These are phyloP conservation scores for Alternaria infectoria DNA, from an alignment of 2,329 filamentous ascomycete species.

Conservation along the genomic window DNA sequence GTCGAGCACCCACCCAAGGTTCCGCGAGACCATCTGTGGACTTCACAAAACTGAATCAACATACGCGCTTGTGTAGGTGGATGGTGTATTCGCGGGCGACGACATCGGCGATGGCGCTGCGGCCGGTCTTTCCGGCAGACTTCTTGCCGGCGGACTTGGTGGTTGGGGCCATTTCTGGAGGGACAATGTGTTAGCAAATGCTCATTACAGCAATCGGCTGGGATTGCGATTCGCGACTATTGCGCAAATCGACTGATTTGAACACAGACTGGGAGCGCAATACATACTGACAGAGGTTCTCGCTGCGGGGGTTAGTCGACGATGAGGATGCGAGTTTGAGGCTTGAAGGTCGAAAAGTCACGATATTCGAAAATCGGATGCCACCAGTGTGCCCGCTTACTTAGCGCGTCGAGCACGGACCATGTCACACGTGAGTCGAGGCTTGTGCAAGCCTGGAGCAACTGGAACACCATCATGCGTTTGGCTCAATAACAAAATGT, in stretches of 20 bases:
- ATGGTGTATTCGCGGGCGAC: conserved; percentile 99
- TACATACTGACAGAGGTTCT: conserved; percentile 35
- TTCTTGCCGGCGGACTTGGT: conserved; percentile 60
- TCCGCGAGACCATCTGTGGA: conserved; percentile 64
- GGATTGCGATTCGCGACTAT: neutral
- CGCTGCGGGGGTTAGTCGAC: conserved; percentile 36
- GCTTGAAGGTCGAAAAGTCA: conserved; percentile 25
- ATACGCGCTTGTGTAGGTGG: conserved; percentile 99
- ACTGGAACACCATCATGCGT: neutral
- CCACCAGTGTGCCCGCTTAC: conserved; percentile 23
- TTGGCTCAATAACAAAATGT: neutral
- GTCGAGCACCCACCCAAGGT: conserved; percentile 21
- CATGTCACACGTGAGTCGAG: conserved; percentile 7
- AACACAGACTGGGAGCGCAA: neutral
- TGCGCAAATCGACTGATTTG: neutral
- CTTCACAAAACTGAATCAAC: conserved; percentile 76
- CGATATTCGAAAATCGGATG: conserved; percentile 23
- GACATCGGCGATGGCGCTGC: conserved; percentile 98
- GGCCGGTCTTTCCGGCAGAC: conserved; percentile 69
- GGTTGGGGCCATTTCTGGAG: conserved; percentile 50
- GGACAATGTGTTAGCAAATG: conserved; percentile 22
- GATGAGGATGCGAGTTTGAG: conserved; percentile 26
- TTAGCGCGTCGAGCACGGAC: conserved; percentile 16
- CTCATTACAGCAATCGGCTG: neutral
- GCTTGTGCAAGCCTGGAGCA: neutral